Evolutionary conservation across 2,329 filamentous ascomycete species (phyloP).

Genomic region (Aspergillus hortae): DNA sequence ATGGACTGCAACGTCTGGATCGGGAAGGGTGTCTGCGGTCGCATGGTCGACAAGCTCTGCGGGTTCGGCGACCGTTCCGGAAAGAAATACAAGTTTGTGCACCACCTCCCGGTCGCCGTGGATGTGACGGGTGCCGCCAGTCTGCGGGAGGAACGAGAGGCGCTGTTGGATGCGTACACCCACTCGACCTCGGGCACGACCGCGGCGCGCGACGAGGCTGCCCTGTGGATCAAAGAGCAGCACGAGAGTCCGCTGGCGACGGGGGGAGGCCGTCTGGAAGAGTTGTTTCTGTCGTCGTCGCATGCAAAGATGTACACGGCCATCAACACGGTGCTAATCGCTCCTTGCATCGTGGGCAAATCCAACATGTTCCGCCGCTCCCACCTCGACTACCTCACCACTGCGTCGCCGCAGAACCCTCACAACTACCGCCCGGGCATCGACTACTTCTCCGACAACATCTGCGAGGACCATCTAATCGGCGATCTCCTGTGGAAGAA

Average conservation of each 20-base stretch:
- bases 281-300: slow-evolving; percentile 88
- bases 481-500: slow-evolving; percentile 82
- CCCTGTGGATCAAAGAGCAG: slow-evolving; percentile 10
- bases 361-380: slow-evolving; percentile 97
- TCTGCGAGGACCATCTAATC: slow-evolving; percentile 96
- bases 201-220: slow-evolving; percentile 1
- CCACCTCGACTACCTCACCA: slow-evolving; percentile 73
- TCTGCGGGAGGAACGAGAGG: slow-evolving; percentile 22
- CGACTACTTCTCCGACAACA: slow-evolving; percentile 91
- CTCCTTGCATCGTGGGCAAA: slow-evolving; percentile 93
- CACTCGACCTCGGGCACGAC: slow-evolving; percentile 11
- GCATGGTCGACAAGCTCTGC: slow-evolving; percentile 84
- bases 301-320: slow-evolving; percentile 98
- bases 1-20: slow-evolving; percentile 98
- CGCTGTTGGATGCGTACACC: slow-evolving; percentile 20
- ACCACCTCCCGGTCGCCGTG: slow-evolving; percentile 87
- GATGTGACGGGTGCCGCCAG: slow-evolving; percentile 52
- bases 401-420: slow-evolving; percentile 46
- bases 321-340: slow-evolving; percentile 88
- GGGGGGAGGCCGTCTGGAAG: slow-evolving; percentile 81
- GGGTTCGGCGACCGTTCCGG: slow-evolving; percentile 55
- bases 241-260: slow-evolving; percentile 28
- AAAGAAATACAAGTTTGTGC: slow-evolving; percentile 78
- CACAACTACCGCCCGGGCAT: slow-evolving; percentile 61
- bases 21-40: slow-evolving; percentile 68